Evolutionary conservation across 164 flowering plant species (phyloP).

Genomic region (Vitis amurensis): DNA sequence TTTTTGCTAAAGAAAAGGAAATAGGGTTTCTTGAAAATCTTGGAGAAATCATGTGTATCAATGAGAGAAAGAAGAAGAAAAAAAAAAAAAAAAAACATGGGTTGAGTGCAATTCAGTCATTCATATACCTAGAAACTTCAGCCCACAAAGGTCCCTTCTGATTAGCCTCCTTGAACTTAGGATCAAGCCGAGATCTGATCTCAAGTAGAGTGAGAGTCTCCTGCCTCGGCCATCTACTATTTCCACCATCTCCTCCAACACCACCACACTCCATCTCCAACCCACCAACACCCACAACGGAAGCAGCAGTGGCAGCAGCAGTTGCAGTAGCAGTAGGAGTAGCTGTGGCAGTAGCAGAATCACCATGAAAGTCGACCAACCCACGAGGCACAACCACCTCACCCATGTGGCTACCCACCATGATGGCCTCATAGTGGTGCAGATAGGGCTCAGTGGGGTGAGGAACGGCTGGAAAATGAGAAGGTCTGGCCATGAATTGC

Average conservation of each 20-base stretch:
- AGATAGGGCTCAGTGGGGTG: conserved; percentile 23
- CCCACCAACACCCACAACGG: neutral
- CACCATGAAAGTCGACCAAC: conserved; percentile 24
- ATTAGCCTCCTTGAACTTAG: conserved; percentile 80
- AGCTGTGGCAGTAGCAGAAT: conserved; percentile 1
- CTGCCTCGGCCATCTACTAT: conserved; percentile 82
- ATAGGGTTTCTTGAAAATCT: no score
- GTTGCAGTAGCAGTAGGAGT: conserved; percentile 7
- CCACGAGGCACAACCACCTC: conserved; percentile 4
- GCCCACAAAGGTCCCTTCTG: conserved; percentile 93
- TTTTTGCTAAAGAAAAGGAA: no score
- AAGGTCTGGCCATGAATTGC: conserved; percentile 34
- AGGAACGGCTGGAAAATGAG: conserved; percentile 26
- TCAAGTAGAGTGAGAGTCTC: conserved; percentile 85
- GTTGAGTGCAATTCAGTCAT: no score
- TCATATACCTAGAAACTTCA: conserved; percentile 75
- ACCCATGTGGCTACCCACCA: conserved; percentile 10
- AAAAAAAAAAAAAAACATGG: no score
- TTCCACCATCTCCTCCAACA: conserved; percentile 33
- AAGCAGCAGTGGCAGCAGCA: conserved; percentile 8
- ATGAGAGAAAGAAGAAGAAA: no score
- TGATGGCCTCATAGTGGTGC: conserved; percentile 30
- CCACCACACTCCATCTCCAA: conserved; percentile 1
- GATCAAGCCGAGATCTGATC: conserved; percentile 79
- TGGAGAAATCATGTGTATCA: neutral